These are phyloP conservation scores for Penicillium alfredii DNA, from an alignment of 495 filamentous ascomycete genomes.

Conservation along the genomic window DNA sequence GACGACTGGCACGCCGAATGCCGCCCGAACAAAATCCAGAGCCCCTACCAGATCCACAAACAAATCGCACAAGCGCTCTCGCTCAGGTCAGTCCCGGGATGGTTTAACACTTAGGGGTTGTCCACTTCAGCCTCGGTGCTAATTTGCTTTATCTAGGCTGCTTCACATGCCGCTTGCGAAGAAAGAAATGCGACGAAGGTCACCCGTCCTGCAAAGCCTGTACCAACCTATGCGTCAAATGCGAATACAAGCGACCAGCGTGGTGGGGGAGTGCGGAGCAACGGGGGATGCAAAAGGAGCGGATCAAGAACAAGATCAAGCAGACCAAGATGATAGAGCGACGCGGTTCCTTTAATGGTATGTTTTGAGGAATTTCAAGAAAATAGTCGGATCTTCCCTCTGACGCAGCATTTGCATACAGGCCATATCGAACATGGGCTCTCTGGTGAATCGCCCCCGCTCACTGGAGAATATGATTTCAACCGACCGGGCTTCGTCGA, in stretches of 20 bases:
- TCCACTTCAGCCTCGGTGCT: too few relatives aligned
- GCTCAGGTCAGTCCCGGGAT: constrained; percentile 66
- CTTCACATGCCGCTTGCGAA: constrained; percentile 89
- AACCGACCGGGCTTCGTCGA: constrained; percentile 56
- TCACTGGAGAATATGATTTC: constrained; percentile 66
- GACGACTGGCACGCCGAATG: too few relatives aligned
- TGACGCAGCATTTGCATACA: too few relatives aligned
- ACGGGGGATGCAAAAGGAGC: constrained; percentile 80
- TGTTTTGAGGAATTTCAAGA: too few relatives aligned
- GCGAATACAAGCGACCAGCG: constrained; percentile 92
- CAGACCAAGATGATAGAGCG: constrained; percentile 91
- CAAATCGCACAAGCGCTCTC: constrained; percentile 88
- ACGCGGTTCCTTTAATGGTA: constrained; percentile 43
- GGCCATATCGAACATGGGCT: too few relatives aligned
- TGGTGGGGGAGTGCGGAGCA: constrained; percentile 95
- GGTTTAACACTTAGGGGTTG: constrained; percentile 20
- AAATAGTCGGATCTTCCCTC: too few relatives aligned
- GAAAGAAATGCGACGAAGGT: constrained; percentile 98
- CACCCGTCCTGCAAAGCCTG: constrained; percentile 82
- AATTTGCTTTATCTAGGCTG: constrained; percentile 63
- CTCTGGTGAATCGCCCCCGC: constrained; percentile 2
- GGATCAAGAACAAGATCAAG: constrained; percentile 96
- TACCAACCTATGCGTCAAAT: constrained; percentile 75
- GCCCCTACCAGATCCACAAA: constrained; percentile 7
- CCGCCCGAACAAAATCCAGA: background rate